These are phyloP conservation scores for Erigeron philadelphicus DNA, from an alignment of 140 eudicot genomes.

Conservation along the genomic window DNA sequence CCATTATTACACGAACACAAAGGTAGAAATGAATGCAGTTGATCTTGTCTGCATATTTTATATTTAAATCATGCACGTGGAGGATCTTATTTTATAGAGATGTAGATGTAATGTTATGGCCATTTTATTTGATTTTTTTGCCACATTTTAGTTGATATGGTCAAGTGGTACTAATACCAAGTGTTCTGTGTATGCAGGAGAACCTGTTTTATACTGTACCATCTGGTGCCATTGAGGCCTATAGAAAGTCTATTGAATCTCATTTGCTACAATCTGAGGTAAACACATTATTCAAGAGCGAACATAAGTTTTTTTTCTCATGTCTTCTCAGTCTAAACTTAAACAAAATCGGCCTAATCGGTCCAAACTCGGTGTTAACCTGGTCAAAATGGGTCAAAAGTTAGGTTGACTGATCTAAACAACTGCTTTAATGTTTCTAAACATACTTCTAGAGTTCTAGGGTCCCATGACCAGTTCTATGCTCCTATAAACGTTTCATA, in stretches of 20 bases:
- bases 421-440: no score
- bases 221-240: conserved; percentile 62
- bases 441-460: no score
- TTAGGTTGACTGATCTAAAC: no score
- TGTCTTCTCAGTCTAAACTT: no score
- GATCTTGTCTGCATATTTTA: conserved; percentile 15
- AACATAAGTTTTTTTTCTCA: neutral
- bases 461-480: no score
- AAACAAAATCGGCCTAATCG: no score
- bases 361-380: no score
- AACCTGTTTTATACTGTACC: conserved; percentile 63
- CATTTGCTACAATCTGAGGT: conserved; percentile 57
- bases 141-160: conserved; percentile 1
- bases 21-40: conserved; percentile 10
- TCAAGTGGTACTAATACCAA: conserved; percentile 1
- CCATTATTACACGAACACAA: conserved; percentile 18
- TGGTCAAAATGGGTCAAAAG: no score
- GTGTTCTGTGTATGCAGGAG: conserved; percentile 41
- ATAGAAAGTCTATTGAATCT: conserved; percentile 57
- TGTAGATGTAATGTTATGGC: neutral
- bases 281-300: conserved; percentile 22
- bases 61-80: conserved; percentile 1
- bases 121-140: conserved; percentile 5
- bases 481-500: no score
- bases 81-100: conserved; percentile 12